phyloP scores from a whole-genome alignment of 1,284 basidiomycete species.

The Ceratobasidium sp. region DNA sequence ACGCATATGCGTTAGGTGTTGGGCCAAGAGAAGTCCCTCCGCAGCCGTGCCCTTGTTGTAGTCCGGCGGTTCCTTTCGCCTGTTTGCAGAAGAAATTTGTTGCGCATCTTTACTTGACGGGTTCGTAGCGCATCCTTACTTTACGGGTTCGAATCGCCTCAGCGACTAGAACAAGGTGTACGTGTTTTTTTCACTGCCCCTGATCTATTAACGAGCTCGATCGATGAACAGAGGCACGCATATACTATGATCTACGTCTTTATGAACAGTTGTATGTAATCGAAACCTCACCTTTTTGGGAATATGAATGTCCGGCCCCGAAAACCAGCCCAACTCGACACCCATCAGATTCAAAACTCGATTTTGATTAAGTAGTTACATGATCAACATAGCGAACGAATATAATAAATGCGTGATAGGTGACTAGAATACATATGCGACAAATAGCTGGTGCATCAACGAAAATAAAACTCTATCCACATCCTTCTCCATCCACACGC shows the following conservation, averaged over 20 bases:
- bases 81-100: not conserved
- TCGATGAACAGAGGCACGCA: no score
- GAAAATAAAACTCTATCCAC: slow-evolving; percentile 16
- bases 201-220: no score
- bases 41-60: not conserved
- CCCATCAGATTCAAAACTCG: not conserved
- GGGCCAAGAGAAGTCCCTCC: no score
- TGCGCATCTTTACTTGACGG: not conserved
- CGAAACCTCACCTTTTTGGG: not conserved
- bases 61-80: not conserved
- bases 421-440: slow-evolving; percentile 32
- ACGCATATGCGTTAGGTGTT: no score
- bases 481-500: not conserved
- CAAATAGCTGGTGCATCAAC: slow-evolving; percentile 12
- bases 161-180: no score
- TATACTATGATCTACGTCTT: no score
- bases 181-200: no score
- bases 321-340: not conserved
- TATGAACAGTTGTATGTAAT: no score
- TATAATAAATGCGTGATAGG: slow-evolving; percentile 22
- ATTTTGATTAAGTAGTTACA: not conserved
- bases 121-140: no score
- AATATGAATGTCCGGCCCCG: not conserved
- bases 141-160: not conserved
- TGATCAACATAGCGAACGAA: not conserved